A percentile compares a stretch with the other conserved stretches of the same genome.
phyloP scores from a whole-genome alignment of 164 flowering plant genomes.

The Amborella trichopoda region DNA sequence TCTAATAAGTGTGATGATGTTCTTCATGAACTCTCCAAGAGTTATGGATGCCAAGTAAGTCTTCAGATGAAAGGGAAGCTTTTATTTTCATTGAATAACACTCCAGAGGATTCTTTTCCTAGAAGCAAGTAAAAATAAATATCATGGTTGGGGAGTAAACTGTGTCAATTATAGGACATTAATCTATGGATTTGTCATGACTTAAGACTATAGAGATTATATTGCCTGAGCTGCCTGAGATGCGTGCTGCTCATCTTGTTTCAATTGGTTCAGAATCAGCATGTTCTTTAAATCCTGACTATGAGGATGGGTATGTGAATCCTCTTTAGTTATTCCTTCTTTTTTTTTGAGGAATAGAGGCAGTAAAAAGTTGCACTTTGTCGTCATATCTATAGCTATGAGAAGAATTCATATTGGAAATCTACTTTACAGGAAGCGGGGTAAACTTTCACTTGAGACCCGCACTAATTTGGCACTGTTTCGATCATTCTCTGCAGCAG shows the following conservation, averaged over 20 bases:
- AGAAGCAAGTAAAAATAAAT: background rate
- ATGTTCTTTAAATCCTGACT: constrained; percentile 46
- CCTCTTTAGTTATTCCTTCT: no score
- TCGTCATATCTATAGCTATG: background rate
- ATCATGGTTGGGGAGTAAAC: background rate
- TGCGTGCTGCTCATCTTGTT: constrained; percentile 87
- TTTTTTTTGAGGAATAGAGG: background rate
- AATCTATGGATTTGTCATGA: constrained; percentile 4
- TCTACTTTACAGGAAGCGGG: constrained; percentile 26
- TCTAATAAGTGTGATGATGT: constrained; percentile 69
- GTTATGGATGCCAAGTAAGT: constrained; percentile 71
- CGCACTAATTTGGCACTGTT: constrained; percentile 74
- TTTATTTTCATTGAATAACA: background rate
- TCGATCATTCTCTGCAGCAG: constrained; percentile 61
- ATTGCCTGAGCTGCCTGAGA: constrained; percentile 76
- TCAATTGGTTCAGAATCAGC: constrained; percentile 74
- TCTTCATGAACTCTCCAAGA: constrained; percentile 41
- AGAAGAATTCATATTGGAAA: no score
- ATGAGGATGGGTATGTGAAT: constrained; percentile 74
- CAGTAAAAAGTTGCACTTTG: background rate
- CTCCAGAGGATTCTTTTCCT: no score
- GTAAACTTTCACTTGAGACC: constrained; percentile 48
- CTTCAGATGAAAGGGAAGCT: background rate
- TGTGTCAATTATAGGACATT: constrained; percentile 3
- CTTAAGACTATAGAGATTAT: constrained; percentile 62